phyloP scores from a whole-genome alignment of 129 eudicot species.

The Tanacetum coccineum region DNA sequence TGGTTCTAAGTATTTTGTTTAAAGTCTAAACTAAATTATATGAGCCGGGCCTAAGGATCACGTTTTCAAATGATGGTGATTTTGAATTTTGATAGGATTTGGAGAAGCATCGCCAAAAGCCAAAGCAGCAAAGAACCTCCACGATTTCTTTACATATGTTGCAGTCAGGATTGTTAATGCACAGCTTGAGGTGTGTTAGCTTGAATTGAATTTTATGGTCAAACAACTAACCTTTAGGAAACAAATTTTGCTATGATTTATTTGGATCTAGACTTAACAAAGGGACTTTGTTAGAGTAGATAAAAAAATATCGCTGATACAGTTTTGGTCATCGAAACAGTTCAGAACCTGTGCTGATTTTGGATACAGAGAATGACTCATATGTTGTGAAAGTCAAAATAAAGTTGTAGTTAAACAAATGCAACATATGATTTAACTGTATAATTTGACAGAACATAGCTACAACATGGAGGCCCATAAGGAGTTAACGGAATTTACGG shows the following conservation, averaged over 20 bases:
- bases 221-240: slow-evolving; percentile 1
- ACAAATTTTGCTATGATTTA: neutral
- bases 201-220: slow-evolving; percentile 20
- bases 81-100: slow-evolving; percentile 47
- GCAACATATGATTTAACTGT: slow-evolving; percentile 17
- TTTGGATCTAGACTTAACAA: neutral
- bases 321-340: neutral
- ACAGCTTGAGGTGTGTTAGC: slow-evolving; percentile 72
- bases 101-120: slow-evolving; percentile 96
- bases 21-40: too few species aligned
- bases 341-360: neutral
- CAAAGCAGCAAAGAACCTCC: slow-evolving; percentile 82
- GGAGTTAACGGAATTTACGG: slow-evolving; percentile 71
- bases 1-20: too few species aligned
- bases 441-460: slow-evolving; percentile 73
- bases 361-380: neutral
- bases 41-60: too few species aligned
- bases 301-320: neutral
- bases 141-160: slow-evolving; percentile 76
- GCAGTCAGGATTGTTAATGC: slow-evolving; percentile 81
- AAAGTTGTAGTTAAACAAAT: neutral
- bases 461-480: slow-evolving; percentile 74
- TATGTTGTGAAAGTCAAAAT: neutral
- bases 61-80: slow-evolving; percentile 1
- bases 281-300: neutral